Conservation (phyloP, 306 rosid genomes). For the Corylus heterophylla region DNA sequence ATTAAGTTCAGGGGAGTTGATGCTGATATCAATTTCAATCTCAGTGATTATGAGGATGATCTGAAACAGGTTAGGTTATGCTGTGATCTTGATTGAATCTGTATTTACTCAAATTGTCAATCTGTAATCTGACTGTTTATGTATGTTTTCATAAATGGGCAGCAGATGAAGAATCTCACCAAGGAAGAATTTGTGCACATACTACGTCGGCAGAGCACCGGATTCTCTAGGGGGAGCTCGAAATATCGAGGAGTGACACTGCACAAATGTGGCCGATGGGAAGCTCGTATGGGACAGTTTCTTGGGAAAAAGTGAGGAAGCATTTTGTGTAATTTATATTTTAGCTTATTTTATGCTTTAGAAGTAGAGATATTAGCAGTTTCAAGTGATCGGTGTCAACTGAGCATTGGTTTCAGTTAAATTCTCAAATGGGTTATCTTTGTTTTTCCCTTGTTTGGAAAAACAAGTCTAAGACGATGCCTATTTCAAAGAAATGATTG, state of each 20-base stretch:
- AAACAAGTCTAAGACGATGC: slow-evolving; percentile 52
- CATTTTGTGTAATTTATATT: slow-evolving; percentile 35
- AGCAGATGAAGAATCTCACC: slow-evolving; percentile 81
- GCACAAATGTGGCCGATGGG: slow-evolving; percentile 99
- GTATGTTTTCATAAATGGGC: slow-evolving; percentile 26
- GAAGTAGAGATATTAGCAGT: slow-evolving; percentile 29
- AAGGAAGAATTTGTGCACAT: slow-evolving; percentile 98
- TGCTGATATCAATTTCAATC: slow-evolving; percentile 93
- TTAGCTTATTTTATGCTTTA: slow-evolving; percentile 12
- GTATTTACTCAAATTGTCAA: slow-evolving; percentile 1
- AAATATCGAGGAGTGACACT: slow-evolving; percentile 96
- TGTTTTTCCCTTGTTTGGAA: slow-evolving; percentile 54
- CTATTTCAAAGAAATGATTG: slow-evolving; percentile 66
- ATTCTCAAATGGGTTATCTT: slow-evolving; percentile 41
- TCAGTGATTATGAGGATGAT: slow-evolving; percentile 91
- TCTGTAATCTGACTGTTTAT: slow-evolving; percentile 11
- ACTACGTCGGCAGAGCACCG: slow-evolving; percentile 94
- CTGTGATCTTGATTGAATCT: slow-evolving; percentile 5
- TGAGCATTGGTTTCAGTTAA: slow-evolving; percentile 39
- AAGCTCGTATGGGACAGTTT: slow-evolving; percentile 99
- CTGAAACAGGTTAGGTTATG: slow-evolving; percentile 69
- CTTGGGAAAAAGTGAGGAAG: slow-evolving; percentile 98
- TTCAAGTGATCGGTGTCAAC: slow-evolving; percentile 34
- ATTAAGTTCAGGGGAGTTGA: slow-evolving; percentile 96
- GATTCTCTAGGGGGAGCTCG: slow-evolving; percentile 96